Evolutionary conservation across 169 alveolate species (phyloP).

Genomic region (Eimeria acervulina): DNA sequence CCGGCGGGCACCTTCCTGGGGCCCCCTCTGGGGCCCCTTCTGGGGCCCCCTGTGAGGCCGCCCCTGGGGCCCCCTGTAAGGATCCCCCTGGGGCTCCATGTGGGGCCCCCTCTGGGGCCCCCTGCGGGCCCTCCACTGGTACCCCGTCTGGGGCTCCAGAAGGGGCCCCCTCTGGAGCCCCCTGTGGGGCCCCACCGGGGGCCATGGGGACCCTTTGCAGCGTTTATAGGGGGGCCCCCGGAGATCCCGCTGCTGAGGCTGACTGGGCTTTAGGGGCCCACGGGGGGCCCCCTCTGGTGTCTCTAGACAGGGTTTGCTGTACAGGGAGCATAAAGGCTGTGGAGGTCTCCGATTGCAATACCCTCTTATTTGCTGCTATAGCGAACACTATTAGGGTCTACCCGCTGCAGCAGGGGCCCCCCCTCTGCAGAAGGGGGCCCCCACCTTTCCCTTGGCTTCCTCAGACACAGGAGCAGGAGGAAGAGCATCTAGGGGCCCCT

Average conservation of each 20-base stretch:
- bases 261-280: background rate
- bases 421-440: background rate
- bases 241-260: too few relatives aligned
- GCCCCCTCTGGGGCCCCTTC: background rate
- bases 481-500: slow-evolving; percentile 39
- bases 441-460: background rate
- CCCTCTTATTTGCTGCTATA: slow-evolving; percentile 5
- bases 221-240: background rate
- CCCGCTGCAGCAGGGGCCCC: slow-evolving; percentile 11
- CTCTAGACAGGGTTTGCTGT: background rate
- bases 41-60: background rate
- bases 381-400: slow-evolving; percentile 35
- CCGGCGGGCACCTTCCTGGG: too few relatives aligned
- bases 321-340: slow-evolving; percentile 8
- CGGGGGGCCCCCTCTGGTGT: background rate
- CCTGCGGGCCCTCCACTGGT: background rate
- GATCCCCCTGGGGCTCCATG: background rate
- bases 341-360: background rate
- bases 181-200: background rate
- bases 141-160: background rate
- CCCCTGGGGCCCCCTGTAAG: background rate
- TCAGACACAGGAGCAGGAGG: too few relatives aligned
- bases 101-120: too few relatives aligned
- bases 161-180: background rate
- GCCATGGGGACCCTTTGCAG: too few relatives aligned